phyloP scores from a whole-genome alignment of 345 rosid genomes.

The Turnera subulata region DNA sequence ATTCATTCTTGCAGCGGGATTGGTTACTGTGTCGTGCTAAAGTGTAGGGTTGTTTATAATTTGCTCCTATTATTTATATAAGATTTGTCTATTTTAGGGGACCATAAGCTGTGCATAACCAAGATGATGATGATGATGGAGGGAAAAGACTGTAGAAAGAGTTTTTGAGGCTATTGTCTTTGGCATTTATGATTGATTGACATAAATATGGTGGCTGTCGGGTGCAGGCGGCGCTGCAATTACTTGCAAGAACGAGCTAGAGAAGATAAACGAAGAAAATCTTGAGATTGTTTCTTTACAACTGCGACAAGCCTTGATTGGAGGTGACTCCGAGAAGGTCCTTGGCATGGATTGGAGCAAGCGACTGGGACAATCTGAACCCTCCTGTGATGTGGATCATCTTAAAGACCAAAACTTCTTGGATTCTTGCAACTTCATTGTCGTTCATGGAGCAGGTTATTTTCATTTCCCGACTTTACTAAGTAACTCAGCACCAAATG shows the following conservation, averaged over 20 bases:
- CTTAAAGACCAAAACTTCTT: conserved; percentile 28
- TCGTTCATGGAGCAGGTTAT: conserved; percentile 96
- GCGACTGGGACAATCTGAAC: conserved; percentile 49
- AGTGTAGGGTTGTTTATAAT: too few species aligned
- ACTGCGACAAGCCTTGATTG: conserved; percentile 56
- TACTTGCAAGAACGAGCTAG: conserved; percentile 83
- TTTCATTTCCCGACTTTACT: background rate
- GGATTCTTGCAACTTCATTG: conserved; percentile 52
- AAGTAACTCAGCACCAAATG: too few species aligned
- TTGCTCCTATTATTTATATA: too few species aligned
- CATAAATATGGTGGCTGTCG: background rate
- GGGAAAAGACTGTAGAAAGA: too few species aligned
- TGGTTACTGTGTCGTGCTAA: too few species aligned
- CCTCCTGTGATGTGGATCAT: conserved; percentile 39
- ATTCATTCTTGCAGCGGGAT: too few species aligned
- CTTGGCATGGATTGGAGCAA: conserved; percentile 92
- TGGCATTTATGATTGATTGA: background rate
- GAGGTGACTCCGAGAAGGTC: conserved; percentile 33
- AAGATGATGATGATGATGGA: too few species aligned
- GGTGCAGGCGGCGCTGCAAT: conserved; percentile 84
- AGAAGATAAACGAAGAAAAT: conserved; percentile 69
- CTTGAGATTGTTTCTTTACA: conserved; percentile 56
- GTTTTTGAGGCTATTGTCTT: too few species aligned
- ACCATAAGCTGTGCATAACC: too few species aligned
- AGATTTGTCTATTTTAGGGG: too few species aligned